These are phyloP conservation scores for Hypericum perforatum DNA, from an alignment of 345 rosid species.

Conservation along the genomic window DNA sequence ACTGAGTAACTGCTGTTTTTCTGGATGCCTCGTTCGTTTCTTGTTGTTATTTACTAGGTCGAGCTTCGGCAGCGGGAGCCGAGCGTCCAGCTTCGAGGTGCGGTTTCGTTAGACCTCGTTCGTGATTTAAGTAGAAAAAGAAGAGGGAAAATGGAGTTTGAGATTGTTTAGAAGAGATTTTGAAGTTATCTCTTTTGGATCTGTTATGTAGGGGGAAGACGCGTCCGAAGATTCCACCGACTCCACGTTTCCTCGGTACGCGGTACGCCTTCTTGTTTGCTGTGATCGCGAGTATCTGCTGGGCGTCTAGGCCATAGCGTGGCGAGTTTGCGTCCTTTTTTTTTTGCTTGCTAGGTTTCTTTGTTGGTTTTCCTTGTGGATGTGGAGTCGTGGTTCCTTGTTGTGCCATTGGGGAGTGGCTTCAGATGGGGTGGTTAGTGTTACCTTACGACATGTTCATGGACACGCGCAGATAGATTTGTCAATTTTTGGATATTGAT, in stretches of 20 bases:
- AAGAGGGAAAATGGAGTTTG: background rate
- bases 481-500: no score
- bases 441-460: no score
- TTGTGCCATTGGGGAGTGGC: no score
- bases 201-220: constrained; percentile 6
- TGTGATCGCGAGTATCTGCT: background rate
- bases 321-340: background rate
- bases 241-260: constrained; percentile 19
- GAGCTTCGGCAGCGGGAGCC: no score
- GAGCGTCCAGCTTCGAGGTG: no score
- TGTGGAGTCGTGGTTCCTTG: no score
- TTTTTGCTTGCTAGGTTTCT: background rate
- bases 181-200: background rate
- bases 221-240: constrained; percentile 6
- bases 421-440: no score
- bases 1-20: background rate
- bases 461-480: no score
- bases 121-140: no score
- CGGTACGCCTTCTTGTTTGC: constrained; percentile 11
- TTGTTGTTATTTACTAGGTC: no score
- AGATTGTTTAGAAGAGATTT: background rate
- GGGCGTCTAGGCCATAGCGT: background rate
- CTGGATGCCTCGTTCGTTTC: background rate
- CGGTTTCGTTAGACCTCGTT: no score
- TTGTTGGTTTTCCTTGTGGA: no score